phyloP scores from a whole-genome alignment of 805 yeast species.

The Saturnispora silvae region DNA sequence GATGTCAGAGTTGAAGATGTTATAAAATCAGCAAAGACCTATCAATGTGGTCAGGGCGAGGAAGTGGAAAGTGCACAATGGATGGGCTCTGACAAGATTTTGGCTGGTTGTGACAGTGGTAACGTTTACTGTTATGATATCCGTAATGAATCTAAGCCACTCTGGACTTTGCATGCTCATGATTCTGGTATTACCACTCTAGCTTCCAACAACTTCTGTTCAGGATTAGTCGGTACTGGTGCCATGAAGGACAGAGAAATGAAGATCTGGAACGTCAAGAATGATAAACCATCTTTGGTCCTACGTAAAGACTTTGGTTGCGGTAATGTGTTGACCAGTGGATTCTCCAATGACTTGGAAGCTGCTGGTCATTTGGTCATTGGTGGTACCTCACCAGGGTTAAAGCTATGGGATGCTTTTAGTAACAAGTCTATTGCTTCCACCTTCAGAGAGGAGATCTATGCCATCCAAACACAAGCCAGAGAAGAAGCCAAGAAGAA shows the following conservation, averaged over 20 bases:
- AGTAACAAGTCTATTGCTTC: constrained; percentile 70
- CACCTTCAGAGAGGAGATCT: constrained; percentile 52
- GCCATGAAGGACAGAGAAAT: constrained; percentile 85
- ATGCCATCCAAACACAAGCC: constrained; percentile 43
- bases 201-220: constrained; percentile 53
- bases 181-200: constrained; percentile 86
- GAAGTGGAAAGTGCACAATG: constrained; percentile 80
- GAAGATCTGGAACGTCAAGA: constrained; percentile 73
- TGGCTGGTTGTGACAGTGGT: constrained; percentile 87
- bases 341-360: constrained; percentile 82
- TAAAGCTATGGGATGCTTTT: constrained; percentile 90
- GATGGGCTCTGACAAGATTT: constrained; percentile 40
- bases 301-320: constrained; percentile 86
- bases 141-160: constrained; percentile 49
- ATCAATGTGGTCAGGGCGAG: constrained; percentile 50
- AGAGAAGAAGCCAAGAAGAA: constrained; percentile 41
- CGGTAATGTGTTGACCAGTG: constrained; percentile 76
- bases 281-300: constrained; percentile 65
- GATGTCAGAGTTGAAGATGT: constrained; percentile 75
- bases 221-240: constrained; percentile 71
- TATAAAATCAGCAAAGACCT: constrained; percentile 47
- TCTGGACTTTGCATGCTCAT: constrained; percentile 96
- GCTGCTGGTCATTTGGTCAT: constrained; percentile 68
- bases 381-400: constrained; percentile 78
- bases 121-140: constrained; percentile 82